phyloP scores from a whole-genome alignment of 2,329 filamentous ascomycete species.

The Sclerotinia spermophila region DNA sequence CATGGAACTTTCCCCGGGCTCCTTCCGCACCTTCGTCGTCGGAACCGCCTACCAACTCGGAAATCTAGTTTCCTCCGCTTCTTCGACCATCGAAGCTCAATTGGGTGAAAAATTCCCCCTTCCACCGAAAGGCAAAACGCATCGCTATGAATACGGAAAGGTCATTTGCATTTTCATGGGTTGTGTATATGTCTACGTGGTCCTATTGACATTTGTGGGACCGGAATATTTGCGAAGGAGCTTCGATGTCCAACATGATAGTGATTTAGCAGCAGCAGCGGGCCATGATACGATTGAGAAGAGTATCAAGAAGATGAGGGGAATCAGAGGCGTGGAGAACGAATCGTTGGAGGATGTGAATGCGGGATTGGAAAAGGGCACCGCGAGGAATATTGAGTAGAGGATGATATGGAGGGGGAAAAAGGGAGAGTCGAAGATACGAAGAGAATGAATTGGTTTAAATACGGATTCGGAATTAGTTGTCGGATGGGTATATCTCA shows the following conservation, averaged over 20 bases:
- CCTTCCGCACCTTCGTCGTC: constrained; percentile 67
- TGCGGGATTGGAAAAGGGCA: neutral
- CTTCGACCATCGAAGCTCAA: constrained; percentile 73
- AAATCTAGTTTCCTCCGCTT: constrained; percentile 70
- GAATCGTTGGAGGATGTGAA: neutral
- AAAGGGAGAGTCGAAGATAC: neutral
- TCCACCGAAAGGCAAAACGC: constrained; percentile 47
- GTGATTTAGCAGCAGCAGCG: constrained; percentile 14
- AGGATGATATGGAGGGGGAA: neutral
- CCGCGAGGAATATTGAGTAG: neutral
- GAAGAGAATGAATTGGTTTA: neutral
- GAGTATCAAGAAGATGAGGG: constrained; percentile 28
- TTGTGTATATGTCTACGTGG: constrained; percentile 33
- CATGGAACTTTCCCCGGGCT: constrained; percentile 67
- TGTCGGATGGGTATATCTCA: neutral
- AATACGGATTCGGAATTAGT: neutral
- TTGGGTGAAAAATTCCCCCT: constrained; percentile 73
- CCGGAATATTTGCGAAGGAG: constrained; percentile 13
- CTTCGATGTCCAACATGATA: constrained; percentile 19
- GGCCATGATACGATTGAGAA: constrained; percentile 19
- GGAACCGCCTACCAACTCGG: constrained; percentile 71
- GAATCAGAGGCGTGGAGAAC: neutral
- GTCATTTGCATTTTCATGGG: constrained; percentile 91
- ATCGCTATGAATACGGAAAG: constrained; percentile 70
- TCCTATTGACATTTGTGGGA: constrained; percentile 17